Evolutionary conservation across 2,329 filamentous ascomycete species (phyloP).

Genomic region (Gyromitra esculenta): DNA sequence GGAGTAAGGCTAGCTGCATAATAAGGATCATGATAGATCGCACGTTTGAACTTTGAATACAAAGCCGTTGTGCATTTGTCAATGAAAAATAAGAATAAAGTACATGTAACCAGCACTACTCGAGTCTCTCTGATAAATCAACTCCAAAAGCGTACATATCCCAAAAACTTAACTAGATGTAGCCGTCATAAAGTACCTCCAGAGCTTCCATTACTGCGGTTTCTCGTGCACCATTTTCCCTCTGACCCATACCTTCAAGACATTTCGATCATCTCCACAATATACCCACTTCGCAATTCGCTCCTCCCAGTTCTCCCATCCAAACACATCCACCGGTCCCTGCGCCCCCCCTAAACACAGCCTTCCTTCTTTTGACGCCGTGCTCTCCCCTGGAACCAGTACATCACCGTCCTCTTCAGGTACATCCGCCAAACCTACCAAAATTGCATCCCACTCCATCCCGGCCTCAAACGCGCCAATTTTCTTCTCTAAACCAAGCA

Average conservation of each 20-base stretch:
- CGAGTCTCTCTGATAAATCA: neutral
- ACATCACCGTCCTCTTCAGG: constrained; percentile 51
- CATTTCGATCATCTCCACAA: constrained; percentile 91
- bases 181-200: neutral
- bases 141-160: neutral
- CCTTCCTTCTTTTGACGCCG: neutral
- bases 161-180: neutral
- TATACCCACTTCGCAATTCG: constrained; percentile 93
- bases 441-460: constrained; percentile 90
- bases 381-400: neutral
- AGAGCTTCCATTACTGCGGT: neutral
- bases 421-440: constrained; percentile 72
- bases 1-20: too few relatives aligned
- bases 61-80: neutral
- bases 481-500: constrained; percentile 75
- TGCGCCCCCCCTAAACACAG: constrained; percentile 59
- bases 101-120: neutral
- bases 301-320: constrained; percentile 85
- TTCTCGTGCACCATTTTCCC: constrained; percentile 73
- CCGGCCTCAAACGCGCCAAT: constrained; percentile 86
- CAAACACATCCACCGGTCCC: constrained; percentile 86
- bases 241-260: constrained; percentile 85
- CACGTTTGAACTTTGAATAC: neutral
- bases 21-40: too few relatives aligned
- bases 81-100: neutral